phyloP scores from a whole-genome alignment of 768 basidiomycete genomes.

The Tephrocybe sp. region DNA sequence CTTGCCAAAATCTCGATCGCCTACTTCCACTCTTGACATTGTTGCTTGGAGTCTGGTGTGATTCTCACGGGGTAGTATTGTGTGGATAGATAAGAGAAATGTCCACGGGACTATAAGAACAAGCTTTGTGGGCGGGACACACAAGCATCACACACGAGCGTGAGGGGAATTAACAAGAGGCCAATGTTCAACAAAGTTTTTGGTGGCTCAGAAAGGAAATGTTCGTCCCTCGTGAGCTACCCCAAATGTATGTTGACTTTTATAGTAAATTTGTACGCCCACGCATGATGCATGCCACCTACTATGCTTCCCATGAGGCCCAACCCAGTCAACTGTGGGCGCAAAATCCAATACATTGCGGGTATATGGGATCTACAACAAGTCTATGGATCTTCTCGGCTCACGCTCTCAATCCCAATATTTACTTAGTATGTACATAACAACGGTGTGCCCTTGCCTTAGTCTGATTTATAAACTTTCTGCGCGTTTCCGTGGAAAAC shows the following conservation, averaged over 20 bases:
- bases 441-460: conserved; percentile 1
- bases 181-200: not conserved
- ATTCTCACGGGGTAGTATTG: not conserved
- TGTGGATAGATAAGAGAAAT: conserved; percentile 1
- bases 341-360: not conserved
- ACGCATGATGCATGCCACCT: too few species aligned
- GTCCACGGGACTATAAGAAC: not conserved
- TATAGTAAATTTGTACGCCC: too few species aligned
- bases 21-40: conserved; percentile 16
- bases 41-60: not conserved
- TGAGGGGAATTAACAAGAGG: not conserved
- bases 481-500: conserved; percentile 60
- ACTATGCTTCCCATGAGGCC: too few species aligned
- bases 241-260: not conserved
- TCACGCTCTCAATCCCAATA: not conserved
- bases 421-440: too few species aligned
- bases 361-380: not conserved
- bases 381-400: not conserved
- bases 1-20: conserved; percentile 33
- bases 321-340: not conserved
- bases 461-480: conserved; percentile 37
- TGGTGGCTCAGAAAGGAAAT: conserved; percentile 4
- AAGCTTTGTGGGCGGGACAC: not conserved
- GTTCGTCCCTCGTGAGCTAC: not conserved
- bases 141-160: conserved; percentile 10